These are phyloP conservation scores for Dittrichia graveolens DNA, from an alignment of 129 eudicot species.

Conservation along the genomic window DNA sequence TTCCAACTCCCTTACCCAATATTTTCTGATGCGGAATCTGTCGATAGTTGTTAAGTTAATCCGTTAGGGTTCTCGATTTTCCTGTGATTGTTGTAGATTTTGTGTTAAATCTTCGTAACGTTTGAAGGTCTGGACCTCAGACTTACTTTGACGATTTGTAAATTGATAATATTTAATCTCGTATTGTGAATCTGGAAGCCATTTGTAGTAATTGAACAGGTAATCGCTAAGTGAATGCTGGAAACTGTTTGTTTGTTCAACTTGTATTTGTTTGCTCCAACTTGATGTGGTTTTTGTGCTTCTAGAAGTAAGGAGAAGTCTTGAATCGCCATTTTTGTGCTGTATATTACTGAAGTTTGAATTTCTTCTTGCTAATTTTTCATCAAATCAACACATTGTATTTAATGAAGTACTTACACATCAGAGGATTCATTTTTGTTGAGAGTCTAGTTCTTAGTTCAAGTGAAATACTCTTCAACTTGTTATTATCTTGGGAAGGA, in stretches of 20 bases:
- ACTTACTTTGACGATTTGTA: background rate
- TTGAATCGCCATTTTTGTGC: too few relatives aligned
- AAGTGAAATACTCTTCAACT: background rate
- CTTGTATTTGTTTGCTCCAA: background rate
- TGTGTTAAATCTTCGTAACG: background rate
- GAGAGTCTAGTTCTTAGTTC: background rate
- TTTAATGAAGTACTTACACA: too few relatives aligned
- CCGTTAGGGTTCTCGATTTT: background rate
- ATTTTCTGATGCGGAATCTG: background rate
- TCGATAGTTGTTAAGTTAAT: background rate
- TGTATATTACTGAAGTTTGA: background rate
- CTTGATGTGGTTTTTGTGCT: background rate
- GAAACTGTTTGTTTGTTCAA: background rate
- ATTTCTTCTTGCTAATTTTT: too few relatives aligned
- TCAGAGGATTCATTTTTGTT: background rate
- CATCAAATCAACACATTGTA: too few relatives aligned
- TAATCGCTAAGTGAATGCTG: background rate
- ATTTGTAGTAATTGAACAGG: background rate
- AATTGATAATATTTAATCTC: too few relatives aligned
- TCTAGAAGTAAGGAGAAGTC: background rate
- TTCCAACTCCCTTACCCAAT: background rate
- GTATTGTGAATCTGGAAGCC: too few relatives aligned
- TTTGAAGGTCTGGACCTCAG: constrained; percentile 1
- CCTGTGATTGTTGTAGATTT: background rate
- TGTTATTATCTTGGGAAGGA: background rate